Evolutionary conservation across 2,329 filamentous ascomycete genomes (phyloP).

Genomic region (Iodosphaeria phyllophila): DNA sequence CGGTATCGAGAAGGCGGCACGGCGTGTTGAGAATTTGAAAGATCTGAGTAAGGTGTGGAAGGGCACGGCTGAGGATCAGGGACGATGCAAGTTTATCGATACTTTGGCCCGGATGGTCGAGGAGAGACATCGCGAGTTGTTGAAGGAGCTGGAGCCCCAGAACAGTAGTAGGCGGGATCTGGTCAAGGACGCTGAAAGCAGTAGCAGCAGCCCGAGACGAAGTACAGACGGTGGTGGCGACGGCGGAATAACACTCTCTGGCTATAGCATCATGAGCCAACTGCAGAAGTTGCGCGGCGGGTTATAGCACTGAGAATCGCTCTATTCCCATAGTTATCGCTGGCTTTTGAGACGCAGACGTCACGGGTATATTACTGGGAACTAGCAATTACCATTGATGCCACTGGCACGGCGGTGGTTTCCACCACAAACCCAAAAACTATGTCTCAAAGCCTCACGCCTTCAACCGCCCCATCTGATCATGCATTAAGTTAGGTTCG

Average conservation of each 20-base stretch:
- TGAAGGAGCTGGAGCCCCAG: conserved; percentile 25
- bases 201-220: conserved; percentile 15
- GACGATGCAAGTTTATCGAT: conserved; percentile 65
- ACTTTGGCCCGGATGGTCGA: conserved; percentile 65
- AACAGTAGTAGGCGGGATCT: too few relatives aligned
- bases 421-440: too few relatives aligned
- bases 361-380: too few relatives aligned
- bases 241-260: conserved; percentile 24
- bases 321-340: too few relatives aligned
- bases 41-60: conserved; percentile 71
- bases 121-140: conserved; percentile 40
- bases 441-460: too few relatives aligned
- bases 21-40: conserved; percentile 59
- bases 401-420: too few relatives aligned
- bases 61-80: conserved; percentile 88
- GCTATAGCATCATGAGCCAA: conserved; percentile 43
- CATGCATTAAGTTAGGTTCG: too few relatives aligned
- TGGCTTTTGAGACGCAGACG: too few relatives aligned
- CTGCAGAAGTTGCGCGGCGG: conserved; percentile 40
- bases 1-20: conserved; percentile 56
- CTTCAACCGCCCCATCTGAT: too few relatives aligned
- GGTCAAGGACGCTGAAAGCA: too few relatives aligned
- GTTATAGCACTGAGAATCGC: conserved; percentile 14
- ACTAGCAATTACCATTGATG: too few relatives aligned
- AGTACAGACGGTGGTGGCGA: conserved; percentile 16